Base-by-base conservation (phyloP, 495 filamentous ascomycete species). In the Daldinia loculata region DNA sequence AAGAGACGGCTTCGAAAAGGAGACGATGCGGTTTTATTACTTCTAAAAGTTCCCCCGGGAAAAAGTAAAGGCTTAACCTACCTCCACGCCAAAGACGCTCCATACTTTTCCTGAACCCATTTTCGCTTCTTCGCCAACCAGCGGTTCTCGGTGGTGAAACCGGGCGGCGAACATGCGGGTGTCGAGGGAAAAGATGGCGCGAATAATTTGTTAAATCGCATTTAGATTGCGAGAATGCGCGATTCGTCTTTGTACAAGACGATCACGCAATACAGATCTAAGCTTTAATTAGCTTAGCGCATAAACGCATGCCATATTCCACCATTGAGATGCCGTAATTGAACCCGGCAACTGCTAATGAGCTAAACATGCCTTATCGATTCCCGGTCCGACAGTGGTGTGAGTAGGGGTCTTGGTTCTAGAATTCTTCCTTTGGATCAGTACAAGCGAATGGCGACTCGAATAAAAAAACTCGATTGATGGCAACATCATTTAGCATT, bases 91-190 rank as follows among this genome's bases (percentile, higher is more conserved):
- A 43, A 69, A 74, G 45, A 74, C 26, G 55, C 52, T 66, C 71
- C 71, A 70, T 70, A 74, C 71, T 43, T 63, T 74, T 38, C 66
- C 36, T 29, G 43, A 63, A 29, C 45, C 67, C 71, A 74, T 74
- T 38, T 67, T 66, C 41, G 55, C 59, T 66, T 66, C 45, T 51
- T 57, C 66, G 41, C 66, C 61, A 56, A 34, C 57, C 39, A 53
- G 59, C 71, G 71, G 71, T 74, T 74, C 62, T 74, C 71, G 71
- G 71, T 67, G 58, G 57, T 69, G 62, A 62, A 62, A 56, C 62
- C 67, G 62, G 26, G 29, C 58, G 66, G 71, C 66, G 71, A 70
- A 67, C 43, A 61, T 14, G 67, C 66, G 66, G 71, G 57, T 70
- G 71, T 70, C 58, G 67, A 70, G 8, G 52, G 38, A 70, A 56